These are phyloP conservation scores for Retiboletus flavoniger DNA, from an alignment of 1,284 basidiomycete species.

Conservation along the genomic window DNA sequence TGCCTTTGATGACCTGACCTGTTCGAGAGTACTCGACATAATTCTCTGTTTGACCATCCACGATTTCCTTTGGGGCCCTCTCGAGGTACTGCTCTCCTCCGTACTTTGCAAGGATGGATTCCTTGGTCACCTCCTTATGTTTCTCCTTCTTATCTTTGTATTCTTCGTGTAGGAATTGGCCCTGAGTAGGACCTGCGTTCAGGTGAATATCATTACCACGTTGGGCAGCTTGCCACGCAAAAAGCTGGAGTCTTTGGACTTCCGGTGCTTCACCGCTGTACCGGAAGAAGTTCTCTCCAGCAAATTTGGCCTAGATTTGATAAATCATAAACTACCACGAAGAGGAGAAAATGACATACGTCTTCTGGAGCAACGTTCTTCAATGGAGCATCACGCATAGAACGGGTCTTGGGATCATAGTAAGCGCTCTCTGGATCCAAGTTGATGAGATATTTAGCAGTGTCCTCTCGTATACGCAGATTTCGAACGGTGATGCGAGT, in stretches of 20 bases:
- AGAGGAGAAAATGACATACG: constrained; percentile 43
- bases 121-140: constrained; percentile 83
- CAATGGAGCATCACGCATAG: constrained; percentile 96
- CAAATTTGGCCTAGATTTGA: constrained; percentile 72
- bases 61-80: constrained; percentile 82
- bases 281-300: constrained; percentile 95
- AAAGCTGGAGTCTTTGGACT: constrained; percentile 90
- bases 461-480: constrained; percentile 97
- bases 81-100: constrained; percentile 95
- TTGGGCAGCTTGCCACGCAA: constrained; percentile 95
- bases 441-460: constrained; percentile 98
- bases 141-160: constrained; percentile 92
- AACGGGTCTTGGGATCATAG: constrained; percentile 99
- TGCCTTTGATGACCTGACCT: constrained; percentile 91
- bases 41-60: constrained; percentile 93
- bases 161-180: constrained; percentile 87
- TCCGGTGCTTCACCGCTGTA: constrained; percentile 89
- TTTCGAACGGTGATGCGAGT: constrained; percentile 98
- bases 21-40: constrained; percentile 97
- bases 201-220: constrained; percentile 94
- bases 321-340: constrained; percentile 10
- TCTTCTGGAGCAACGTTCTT: constrained; percentile 81
- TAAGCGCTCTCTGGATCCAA: constrained; percentile 94
- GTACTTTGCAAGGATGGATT: constrained; percentile 85
- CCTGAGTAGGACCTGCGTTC: constrained; percentile 95